Evolutionary conservation across 805 yeast genomes (phyloP), one percentile per base, ranked within the genome.

Genomic region (Pichia californica): DNA sequence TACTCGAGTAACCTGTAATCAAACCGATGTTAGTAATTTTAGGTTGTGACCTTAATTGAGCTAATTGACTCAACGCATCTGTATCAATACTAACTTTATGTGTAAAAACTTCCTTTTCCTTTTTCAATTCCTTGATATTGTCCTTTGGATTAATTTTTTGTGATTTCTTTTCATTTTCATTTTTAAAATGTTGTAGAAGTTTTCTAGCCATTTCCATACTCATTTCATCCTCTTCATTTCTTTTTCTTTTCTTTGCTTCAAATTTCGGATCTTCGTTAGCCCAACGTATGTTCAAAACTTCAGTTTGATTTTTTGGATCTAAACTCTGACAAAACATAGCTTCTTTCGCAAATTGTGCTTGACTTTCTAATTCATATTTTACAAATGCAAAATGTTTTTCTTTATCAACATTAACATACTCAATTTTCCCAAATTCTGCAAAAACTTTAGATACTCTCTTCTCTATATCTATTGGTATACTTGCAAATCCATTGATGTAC

Each of bases 261-360:
- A 93, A 93, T 55, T 82, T 83, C 2, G 95, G 94, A 59, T 88
- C 95, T 34, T 84, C 91, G 47, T 77, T 78, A 0, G 97, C 95
- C 98, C 98, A 89, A 50, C 86, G 72, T 1, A 89, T 76, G 47
- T 71, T 74, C 35, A 89, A 62, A 0, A 81, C 73, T 49, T 84
- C 95, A 45, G 75, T 73, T 27, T 44, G 41, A 41, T 80, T 73
- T 5, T 48, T 53, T 20, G 51, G 52, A 20, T 52, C 59, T 7
- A 89, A 59, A 8, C 84, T 73, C 59, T 91, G 98, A 35, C 81
- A 81, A 31, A 82, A 76, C 96, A 91, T 87, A 1, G 95, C 95
- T 61, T 91, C 98, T 55, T 87, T 86, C 0, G 96, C 96, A 69
- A 91, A 93, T 60, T 91, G 97, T 0, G 97, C 97, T 56, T 75